Evolutionary conservation across 805 yeast genomes (phyloP), one percentile per base, ranked within the genome.

Genomic region (Tetrapisispora arboricola): DNA sequence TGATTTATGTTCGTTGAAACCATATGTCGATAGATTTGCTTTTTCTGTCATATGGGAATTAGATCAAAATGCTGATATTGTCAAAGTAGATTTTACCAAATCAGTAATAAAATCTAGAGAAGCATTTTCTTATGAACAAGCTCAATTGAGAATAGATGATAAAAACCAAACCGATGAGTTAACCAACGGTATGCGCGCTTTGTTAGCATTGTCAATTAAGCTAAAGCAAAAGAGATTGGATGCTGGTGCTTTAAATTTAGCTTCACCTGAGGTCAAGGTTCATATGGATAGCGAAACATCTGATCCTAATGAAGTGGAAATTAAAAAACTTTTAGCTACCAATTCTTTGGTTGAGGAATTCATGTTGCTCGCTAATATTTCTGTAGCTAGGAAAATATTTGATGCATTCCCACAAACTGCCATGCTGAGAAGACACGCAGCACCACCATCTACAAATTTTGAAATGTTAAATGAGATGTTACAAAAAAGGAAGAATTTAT

Each of bases 401-500:
- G 94, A 86, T 38, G 80, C 95, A 3, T 88, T 80, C 59, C 98
- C 98, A 5, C 98, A 92, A 62, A 88, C 96, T 4, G 98, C 99
- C 8, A 86, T 92, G 96, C 68, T 92, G 45, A 82, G 98, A 74
- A 80, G 98, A 56, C 99, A 92, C 60, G 95, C 88, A 9, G 75
- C 96, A n/a, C 98, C 99, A 16, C 96, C 97, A 18, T 78, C 87
- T 1, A 79, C 95, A 2, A 90, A 88, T 52, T 92, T 92, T 59
- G 98, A 92, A 57, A 70, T 72, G 15, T 69, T 92, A 48, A 87
- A 88, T 60, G 95, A 90, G 53, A 88, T 88, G 81, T 69, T 92
- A 41, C 75, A 86, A 43, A 80, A 79, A 12, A 74, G 86, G 44
- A 90, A 88, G 55, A 78, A 80, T 22, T 66, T 85, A 77, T 57